These are phyloP conservation scores for Microbotryomycetes sp. DNA, from an alignment of 1,284 basidiomycete species.

Conservation along the genomic window DNA sequence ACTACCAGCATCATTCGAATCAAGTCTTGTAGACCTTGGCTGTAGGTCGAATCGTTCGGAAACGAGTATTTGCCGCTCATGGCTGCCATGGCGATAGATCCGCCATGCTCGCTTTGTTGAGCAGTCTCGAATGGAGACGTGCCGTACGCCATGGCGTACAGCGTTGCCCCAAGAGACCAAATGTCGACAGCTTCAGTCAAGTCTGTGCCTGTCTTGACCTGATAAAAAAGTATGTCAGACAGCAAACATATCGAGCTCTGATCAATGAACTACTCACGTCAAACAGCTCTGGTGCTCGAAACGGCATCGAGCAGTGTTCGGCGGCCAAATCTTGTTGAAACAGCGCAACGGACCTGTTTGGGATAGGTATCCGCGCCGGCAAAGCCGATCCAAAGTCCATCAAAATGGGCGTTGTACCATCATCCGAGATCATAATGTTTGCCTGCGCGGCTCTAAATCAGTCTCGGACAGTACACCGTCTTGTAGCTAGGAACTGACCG, in stretches of 20 bases:
- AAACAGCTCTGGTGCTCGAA: constrained; percentile 87
- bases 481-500: constrained; percentile 39
- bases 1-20: constrained; percentile 76
- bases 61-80: constrained; percentile 78
- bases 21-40: constrained; percentile 66
- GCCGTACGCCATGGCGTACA: constrained; percentile 84
- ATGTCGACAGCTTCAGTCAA: constrained; percentile 95
- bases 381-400: constrained; percentile 96
- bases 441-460: constrained; percentile 43
- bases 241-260: background rate
- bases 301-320: constrained; percentile 94
- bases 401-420: constrained; percentile 73
- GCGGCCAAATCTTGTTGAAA: constrained; percentile 88
- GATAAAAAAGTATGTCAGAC: background rate
- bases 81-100: constrained; percentile 91
- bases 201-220: constrained; percentile 72
- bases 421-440: constrained; percentile 93
- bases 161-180: constrained; percentile 87
- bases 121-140: constrained; percentile 71
- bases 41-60: constrained; percentile 60
- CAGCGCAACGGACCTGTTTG: constrained; percentile 75
- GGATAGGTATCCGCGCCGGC: constrained; percentile 68
- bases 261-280: constrained; percentile 45
- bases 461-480: too few species aligned
- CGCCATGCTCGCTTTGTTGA: constrained; percentile 76